A percentile compares a stretch with the other conserved stretches of the same genome.
These are phyloP conservation scores for Podaxis sp. DNA, from an alignment of 768 basidiomycete species.

Conservation along the genomic window DNA sequence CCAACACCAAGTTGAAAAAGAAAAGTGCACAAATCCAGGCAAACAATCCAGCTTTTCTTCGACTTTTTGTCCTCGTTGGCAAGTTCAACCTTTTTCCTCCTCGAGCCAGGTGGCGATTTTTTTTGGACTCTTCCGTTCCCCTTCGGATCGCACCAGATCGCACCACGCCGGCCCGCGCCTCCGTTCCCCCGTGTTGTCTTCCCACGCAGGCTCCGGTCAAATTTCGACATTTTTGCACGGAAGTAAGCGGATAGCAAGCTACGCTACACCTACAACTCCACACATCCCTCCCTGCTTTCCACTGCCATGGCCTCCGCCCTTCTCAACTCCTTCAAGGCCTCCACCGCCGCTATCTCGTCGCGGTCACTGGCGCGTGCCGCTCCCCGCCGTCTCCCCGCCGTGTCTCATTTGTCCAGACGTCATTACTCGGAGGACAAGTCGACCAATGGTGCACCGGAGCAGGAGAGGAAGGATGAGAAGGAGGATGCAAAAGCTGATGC, in stretches of 20 bases:
- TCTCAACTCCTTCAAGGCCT: slow-evolving; percentile 56
- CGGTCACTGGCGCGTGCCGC: slow-evolving; percentile 31
- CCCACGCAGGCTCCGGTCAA: slow-evolving; percentile 12
- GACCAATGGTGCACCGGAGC: slow-evolving; percentile 26
- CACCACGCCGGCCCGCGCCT: not conserved
- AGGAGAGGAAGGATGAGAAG: slow-evolving; percentile 25
- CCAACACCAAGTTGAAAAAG: not conserved
- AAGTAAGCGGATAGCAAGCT: slow-evolving; percentile 5
- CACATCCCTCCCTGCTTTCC: slow-evolving; percentile 19
- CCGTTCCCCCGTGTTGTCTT: not conserved
- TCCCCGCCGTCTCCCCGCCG: slow-evolving; percentile 33
- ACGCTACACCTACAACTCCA: slow-evolving; percentile 15
- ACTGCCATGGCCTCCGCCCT: slow-evolving; percentile 53
- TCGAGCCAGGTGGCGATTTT: not conserved
- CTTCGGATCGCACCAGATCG: not conserved
- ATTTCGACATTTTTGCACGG: slow-evolving; percentile 8
- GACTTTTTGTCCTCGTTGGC: not conserved
- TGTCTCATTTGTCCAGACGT: slow-evolving; percentile 36
- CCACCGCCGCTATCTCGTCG: slow-evolving; percentile 56
- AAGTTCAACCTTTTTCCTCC: not conserved
- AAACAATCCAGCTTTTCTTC: not conserved
- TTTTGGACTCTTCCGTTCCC: not conserved
- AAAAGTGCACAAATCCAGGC: not conserved
- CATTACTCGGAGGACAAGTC: slow-evolving; percentile 60
- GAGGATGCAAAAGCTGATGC: slow-evolving; percentile 29